Conservation (phyloP, 2,329 filamentous ascomycete species). For the Periconia sp. region DNA sequence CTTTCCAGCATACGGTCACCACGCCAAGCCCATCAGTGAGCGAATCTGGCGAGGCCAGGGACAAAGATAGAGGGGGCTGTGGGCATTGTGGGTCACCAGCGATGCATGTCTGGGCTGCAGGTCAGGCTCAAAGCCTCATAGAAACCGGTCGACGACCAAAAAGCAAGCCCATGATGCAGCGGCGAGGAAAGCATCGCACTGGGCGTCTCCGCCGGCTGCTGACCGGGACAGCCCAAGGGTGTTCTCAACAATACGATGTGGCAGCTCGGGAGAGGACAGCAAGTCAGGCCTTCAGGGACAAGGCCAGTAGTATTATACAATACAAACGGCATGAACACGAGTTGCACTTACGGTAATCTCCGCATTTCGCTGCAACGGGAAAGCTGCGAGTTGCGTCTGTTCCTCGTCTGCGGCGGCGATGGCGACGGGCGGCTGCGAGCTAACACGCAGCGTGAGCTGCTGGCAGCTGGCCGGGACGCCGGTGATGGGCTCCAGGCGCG, state of each 20-base stretch:
- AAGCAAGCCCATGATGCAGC: conserved; percentile 14
- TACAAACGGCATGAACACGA: conserved; percentile 20
- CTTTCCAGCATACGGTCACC: no score
- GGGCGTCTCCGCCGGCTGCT: conserved; percentile 2
- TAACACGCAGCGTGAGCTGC: conserved; percentile 72
- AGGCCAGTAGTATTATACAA: conserved; percentile 21
- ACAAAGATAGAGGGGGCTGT: conserved; percentile 21
- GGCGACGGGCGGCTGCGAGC: conserved; percentile 66
- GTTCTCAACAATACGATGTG: conserved; percentile 30
- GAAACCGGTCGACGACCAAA: conserved; percentile 15
- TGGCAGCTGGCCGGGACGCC: conserved; percentile 85
- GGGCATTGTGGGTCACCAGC: conserved; percentile 29
- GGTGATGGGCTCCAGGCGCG: conserved; percentile 89
- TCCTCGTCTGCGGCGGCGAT: conserved; percentile 78
- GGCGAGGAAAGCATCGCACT: conserved; percentile 13
- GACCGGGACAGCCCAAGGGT: conserved; percentile 15
- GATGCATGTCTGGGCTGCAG: conserved; percentile 20
- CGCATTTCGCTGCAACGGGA: conserved; percentile 74
- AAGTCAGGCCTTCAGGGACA: conserved; percentile 12
- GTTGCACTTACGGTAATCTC: conserved; percentile 75
- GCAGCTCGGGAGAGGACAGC: conserved; percentile 36
- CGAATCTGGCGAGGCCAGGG: conserved; percentile 15
- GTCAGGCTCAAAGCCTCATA: conserved; percentile 7
- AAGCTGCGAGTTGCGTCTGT: conserved; percentile 65
- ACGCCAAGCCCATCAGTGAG: no score